A percentile compares a stretch with the other conserved stretches of the same genome.
phyloP scores from a whole-genome alignment of 352 stramenopile species.

The Phytopythium sindhum region DNA sequence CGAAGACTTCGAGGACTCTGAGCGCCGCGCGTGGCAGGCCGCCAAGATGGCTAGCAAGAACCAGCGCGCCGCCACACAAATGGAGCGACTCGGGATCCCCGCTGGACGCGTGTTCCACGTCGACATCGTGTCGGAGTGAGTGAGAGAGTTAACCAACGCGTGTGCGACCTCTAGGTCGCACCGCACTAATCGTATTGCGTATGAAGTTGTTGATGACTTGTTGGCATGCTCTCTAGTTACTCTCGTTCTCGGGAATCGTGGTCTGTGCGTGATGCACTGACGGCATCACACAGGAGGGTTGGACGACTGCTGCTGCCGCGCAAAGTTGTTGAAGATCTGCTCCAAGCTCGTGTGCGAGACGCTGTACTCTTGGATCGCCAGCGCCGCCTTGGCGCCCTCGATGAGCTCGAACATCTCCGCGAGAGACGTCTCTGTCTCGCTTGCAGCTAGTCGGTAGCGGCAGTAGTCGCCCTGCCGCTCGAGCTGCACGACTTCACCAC shows the following conservation, averaged over 20 bases:
- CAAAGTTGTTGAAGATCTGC: slow-evolving; percentile 93
- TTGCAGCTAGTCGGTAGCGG: slow-evolving; percentile 48
- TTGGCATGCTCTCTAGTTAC: background rate
- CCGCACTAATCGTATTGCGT: background rate
- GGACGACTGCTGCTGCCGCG: slow-evolving; percentile 42
- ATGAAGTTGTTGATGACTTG: background rate
- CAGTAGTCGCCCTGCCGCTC: slow-evolving; percentile 68
- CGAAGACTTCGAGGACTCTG: slow-evolving; percentile 46
- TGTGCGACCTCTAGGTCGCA: too few relatives aligned
- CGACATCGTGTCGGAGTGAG: slow-evolving; percentile 3
- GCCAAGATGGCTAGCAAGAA: slow-evolving; percentile 95
- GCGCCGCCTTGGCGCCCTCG: slow-evolving; percentile 41
- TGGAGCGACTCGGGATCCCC: slow-evolving; percentile 49
- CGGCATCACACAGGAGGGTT: background rate
- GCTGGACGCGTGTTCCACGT: slow-evolving; percentile 48
- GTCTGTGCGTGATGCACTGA: background rate
- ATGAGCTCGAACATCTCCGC: slow-evolving; percentile 73
- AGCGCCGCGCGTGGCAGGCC: slow-evolving; percentile 89
- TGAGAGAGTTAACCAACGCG: too few relatives aligned
- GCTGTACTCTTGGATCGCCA: slow-evolving; percentile 83
- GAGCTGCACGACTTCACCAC: slow-evolving; percentile 27
- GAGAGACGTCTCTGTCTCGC: slow-evolving; percentile 19
- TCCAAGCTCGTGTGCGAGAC: slow-evolving; percentile 89
- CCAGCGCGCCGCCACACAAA: slow-evolving; percentile 74
- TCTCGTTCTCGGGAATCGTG: background rate